These are phyloP conservation scores for Trichosporon ovoides DNA, from an alignment of 1,284 basidiomycete genomes.

Conservation along the genomic window DNA sequence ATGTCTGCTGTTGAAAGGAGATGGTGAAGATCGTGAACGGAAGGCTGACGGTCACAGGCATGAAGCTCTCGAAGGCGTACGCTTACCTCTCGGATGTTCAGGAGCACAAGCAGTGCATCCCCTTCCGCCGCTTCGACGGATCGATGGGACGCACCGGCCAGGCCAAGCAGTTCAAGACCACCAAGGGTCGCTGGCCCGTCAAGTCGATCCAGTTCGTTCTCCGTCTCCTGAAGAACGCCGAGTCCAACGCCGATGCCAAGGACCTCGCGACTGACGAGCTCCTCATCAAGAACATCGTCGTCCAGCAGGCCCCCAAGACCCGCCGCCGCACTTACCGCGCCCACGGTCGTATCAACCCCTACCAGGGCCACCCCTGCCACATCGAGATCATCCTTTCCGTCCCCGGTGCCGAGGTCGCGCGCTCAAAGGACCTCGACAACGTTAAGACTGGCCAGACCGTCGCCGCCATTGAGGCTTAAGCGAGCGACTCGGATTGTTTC, in stretches of 20 bases:
- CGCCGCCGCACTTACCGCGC: slow-evolving; percentile 99
- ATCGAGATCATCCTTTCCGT: slow-evolving; percentile 87
- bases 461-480: slow-evolving; percentile 50
- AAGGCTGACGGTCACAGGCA: slow-evolving; percentile 55
- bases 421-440: slow-evolving; percentile 72
- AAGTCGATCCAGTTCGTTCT: slow-evolving; percentile 97
- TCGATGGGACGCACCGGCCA: slow-evolving; percentile 96
- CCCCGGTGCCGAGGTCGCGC: slow-evolving; percentile 75
- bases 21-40: background rate
- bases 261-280: slow-evolving; percentile 90
- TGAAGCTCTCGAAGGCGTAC: slow-evolving; percentile 95
- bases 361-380: slow-evolving; percentile 89
- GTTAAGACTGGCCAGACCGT: slow-evolving; percentile 48
- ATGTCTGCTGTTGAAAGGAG: background rate
- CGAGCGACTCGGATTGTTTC: slow-evolving; percentile 12
- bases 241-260: slow-evolving; percentile 98
- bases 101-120: slow-evolving; percentile 95
- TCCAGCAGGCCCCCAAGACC: slow-evolving; percentile 99
- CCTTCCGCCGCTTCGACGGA: slow-evolving; percentile 94
- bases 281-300: slow-evolving; percentile 91
- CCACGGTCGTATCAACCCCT: slow-evolving; percentile 88
- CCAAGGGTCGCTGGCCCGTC: slow-evolving; percentile 99
- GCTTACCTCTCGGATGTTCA: slow-evolving; percentile 88
- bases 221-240: slow-evolving; percentile 95
- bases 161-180: slow-evolving; percentile 95